A percentile compares a stretch with the other conserved stretches of the same genome.
Conservation (phyloP, 1,284 basidiomycete genomes). For the Ustilago cynodontis region DNA sequence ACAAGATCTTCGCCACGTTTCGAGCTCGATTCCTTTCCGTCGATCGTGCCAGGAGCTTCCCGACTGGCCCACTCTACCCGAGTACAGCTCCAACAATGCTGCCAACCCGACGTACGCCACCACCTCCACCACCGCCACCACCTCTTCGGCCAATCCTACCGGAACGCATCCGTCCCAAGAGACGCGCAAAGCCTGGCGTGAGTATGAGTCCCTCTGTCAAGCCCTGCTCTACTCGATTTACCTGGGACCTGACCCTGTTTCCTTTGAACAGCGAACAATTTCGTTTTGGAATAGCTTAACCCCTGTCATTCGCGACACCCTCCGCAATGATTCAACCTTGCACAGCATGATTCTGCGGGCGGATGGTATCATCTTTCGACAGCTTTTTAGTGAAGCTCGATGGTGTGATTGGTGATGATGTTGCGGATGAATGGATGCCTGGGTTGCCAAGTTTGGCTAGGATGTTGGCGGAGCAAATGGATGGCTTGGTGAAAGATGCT, state of each 20-base stretch:
- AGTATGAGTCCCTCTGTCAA: slow-evolving; percentile 42
- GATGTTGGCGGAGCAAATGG: slow-evolving; percentile 21
- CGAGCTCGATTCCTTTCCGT: slow-evolving; percentile 32
- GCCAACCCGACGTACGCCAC: slow-evolving; percentile 1
- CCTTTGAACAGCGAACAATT: slow-evolving; percentile 37
- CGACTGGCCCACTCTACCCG: slow-evolving; percentile 34
- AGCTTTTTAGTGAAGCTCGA: slow-evolving; percentile 30
- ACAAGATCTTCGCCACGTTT: slow-evolving; percentile 35
- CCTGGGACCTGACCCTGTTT: slow-evolving; percentile 33
- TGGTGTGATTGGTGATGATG: slow-evolving; percentile 36
- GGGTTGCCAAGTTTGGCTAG: slow-evolving; percentile 15
- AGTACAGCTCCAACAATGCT: not conserved
- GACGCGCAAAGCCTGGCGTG: slow-evolving; percentile 46
- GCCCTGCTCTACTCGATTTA: slow-evolving; percentile 30
- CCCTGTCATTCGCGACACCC: slow-evolving; percentile 10
- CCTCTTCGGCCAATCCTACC: not conserved
- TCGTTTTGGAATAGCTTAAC: slow-evolving; percentile 38
- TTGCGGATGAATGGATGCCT: slow-evolving; percentile 16
- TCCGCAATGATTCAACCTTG: slow-evolving; percentile 22
- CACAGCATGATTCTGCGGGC: slow-evolving; percentile 24
- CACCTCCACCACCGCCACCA: slow-evolving; percentile 10
- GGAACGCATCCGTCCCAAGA: slow-evolving; percentile 13
- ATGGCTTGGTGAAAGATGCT: slow-evolving; percentile 10
- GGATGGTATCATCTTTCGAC: slow-evolving; percentile 35
- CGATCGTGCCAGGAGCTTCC: slow-evolving; percentile 35